Base-by-base conservation (phyloP, 805 yeast genomes). In the Debaryomyces hansenii region DNA sequence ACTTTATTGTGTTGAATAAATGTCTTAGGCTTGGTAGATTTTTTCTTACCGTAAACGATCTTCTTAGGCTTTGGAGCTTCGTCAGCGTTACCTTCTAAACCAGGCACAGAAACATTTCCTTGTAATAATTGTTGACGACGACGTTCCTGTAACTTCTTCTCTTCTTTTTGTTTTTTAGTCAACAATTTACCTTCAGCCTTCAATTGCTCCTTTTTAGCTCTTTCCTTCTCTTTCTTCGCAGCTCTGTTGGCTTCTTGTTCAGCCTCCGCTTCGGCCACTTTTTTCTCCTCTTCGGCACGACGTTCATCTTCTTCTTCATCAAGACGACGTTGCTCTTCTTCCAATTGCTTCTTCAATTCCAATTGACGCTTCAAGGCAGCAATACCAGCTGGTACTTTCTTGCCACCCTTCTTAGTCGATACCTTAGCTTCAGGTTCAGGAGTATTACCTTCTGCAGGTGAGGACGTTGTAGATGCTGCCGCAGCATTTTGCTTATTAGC, bases 131-230 rank as follows among this genome's bases (percentile, higher is more conserved):
- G 90, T 54, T 87, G 87, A 67, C 95, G 87, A 73, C 98, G 90
- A 64, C 87, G 87, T 63, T 92, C 97, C 59, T 84, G 80, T 35
- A 84, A 68, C 44, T 84, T 88, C 72, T 88, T 87, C 65, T 90
- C 96, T 68, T 90, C 96, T 70, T 87, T 90, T 77, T 94, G 99
- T 64, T 91, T 92, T 75, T 89, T 94, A 49, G 97, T 87, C 63
- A 94, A 72, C 45, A 85, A 83, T 64, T 94, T 94, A 62, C 99
- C 99, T 70, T 92, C 97, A 31, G 97, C 94, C 71, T 88, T 89
- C 66, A 94, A 82, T 71, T 89, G 92, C 60, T 94, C 99, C 55
- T 81, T 85, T 76, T 87, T 90, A 49, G 79, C 78, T 70, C 79
- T 86, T 60, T 92, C 97, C 64, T 82, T 87, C 69, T 94, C 99